These are phyloP conservation scores for Trichoderma orchidacearum DNA, from an alignment of 495 filamentous ascomycete genomes.

Conservation along the genomic window DNA sequence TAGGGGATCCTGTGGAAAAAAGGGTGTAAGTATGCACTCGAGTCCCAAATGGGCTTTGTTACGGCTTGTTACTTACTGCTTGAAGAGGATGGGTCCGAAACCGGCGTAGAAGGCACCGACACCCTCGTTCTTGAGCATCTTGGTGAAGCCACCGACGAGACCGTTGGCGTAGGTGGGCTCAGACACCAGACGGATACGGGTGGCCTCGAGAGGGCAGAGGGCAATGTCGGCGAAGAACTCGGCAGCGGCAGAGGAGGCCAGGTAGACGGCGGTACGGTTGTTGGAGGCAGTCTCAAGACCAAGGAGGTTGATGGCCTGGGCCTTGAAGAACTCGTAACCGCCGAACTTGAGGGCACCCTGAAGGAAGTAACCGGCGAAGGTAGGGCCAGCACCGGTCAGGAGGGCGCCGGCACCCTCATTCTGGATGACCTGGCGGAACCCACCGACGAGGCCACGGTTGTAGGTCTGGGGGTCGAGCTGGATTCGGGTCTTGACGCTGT, in stretches of 20 bases:
- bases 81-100: slow-evolving; percentile 88
- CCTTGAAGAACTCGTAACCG: slow-evolving; percentile 93
- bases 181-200: slow-evolving; percentile 88
- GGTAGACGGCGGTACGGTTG: slow-evolving; percentile 82
- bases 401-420: slow-evolving; percentile 82
- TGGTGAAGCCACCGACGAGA: slow-evolving; percentile 67
- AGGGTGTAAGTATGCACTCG: not conserved
- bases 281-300: slow-evolving; percentile 69
- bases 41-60: slow-evolving; percentile 23
- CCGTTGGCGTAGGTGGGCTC: slow-evolving; percentile 77
- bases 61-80: slow-evolving; percentile 94
- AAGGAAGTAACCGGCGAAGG: slow-evolving; percentile 85
- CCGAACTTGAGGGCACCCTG: slow-evolving; percentile 94
- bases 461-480: slow-evolving; percentile 85
- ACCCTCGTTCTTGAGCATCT: slow-evolving; percentile 78
- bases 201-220: slow-evolving; percentile 87
- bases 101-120: slow-evolving; percentile 86
- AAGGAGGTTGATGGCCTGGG: slow-evolving; percentile 72
- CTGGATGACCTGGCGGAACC: slow-evolving; percentile 70
- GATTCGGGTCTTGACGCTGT: slow-evolving; percentile 87
- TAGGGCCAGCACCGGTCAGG: slow-evolving; percentile 76
- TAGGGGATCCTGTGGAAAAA: slow-evolving; percentile 84
- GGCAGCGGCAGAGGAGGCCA: slow-evolving; percentile 67
- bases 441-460: slow-evolving; percentile 80
- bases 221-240: slow-evolving; percentile 94